Conservation (phyloP, 192 early-diverging fungal genomes). For the Entophlyctis luteolus region DNA sequence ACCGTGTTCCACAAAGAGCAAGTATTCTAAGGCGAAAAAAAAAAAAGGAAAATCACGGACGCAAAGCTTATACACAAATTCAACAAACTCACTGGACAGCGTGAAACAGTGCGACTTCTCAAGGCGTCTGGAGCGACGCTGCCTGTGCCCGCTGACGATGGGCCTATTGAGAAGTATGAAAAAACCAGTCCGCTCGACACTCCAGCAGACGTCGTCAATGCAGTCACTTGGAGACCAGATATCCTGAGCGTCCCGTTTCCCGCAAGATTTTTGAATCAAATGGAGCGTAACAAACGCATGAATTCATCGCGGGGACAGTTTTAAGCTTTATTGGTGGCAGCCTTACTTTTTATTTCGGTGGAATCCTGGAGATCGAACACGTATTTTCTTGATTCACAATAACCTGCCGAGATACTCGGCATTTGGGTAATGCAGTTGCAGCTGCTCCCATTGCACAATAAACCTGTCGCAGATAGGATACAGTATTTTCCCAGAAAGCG, state of each 20-base stretch:
- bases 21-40: neutral
- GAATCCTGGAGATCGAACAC: neutral
- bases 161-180: conserved; percentile 26
- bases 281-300: conserved; percentile 41
- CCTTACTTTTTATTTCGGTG: neutral
- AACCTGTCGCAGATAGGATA: conserved; percentile 78
- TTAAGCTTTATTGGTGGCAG: neutral
- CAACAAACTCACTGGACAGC: conserved; percentile 10
- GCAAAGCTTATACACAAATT: neutral
- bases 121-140: conserved; percentile 17
- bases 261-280: conserved; percentile 45
- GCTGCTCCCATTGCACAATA: conserved; percentile 84
- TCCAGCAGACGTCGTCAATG: conserved; percentile 11
- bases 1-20: neutral
- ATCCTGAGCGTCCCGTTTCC: conserved; percentile 42
- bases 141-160: conserved; percentile 34
- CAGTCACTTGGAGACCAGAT: conserved; percentile 30
- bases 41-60: conserved; percentile 2
- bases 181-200: conserved; percentile 37
- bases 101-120: conserved; percentile 1
- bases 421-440: conserved; percentile 20
- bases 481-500: conserved; percentile 79
- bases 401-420: conserved; percentile 33
- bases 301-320: conserved; percentile 18
- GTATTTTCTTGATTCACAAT: neutral